These are phyloP conservation scores for Cicer pinnatifidum DNA, from an alignment of 306 rosid species.

Conservation along the genomic window DNA sequence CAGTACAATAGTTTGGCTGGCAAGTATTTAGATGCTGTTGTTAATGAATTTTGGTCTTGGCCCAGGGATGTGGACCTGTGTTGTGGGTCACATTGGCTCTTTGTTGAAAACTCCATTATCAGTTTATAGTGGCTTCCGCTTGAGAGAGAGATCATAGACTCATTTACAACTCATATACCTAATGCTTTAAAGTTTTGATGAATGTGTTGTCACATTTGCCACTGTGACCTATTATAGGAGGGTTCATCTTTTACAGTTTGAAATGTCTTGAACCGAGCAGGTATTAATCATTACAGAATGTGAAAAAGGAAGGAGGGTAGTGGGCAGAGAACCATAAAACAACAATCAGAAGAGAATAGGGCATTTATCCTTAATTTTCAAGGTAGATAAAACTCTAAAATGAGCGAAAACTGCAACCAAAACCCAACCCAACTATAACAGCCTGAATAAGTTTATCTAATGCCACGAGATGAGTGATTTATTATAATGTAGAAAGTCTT, in stretches of 20 bases:
- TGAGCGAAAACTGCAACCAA: conserved; percentile 22
- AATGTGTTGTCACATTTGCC: not conserved
- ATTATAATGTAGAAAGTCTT: conserved; percentile 28
- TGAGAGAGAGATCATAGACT: too few species aligned
- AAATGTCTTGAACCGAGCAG: not conserved
- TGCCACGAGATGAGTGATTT: conserved; percentile 35
- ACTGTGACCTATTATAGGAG: conserved; percentile 1
- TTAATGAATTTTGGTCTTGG: too few species aligned
- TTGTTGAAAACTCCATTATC: too few species aligned
- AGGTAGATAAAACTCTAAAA: conserved; percentile 26
- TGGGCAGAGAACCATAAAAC: conserved; percentile 24
- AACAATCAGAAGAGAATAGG: conserved; percentile 6
- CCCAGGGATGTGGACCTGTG: too few species aligned
- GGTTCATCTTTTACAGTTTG: conserved; percentile 31
- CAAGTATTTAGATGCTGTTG: too few species aligned
- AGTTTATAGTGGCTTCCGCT: too few species aligned
- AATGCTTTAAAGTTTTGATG: not conserved
- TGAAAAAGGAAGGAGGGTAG: not conserved
- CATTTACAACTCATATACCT: too few species aligned
- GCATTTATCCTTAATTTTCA: not conserved
- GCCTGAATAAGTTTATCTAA: conserved; percentile 18
- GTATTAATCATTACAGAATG: not conserved
- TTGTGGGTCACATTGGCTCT: too few species aligned
- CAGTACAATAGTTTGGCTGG: too few species aligned
- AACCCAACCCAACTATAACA: conserved; percentile 24